Conservation (phyloP, 495 filamentous ascomycete genomes). For the Lophium mytilinum region DNA sequence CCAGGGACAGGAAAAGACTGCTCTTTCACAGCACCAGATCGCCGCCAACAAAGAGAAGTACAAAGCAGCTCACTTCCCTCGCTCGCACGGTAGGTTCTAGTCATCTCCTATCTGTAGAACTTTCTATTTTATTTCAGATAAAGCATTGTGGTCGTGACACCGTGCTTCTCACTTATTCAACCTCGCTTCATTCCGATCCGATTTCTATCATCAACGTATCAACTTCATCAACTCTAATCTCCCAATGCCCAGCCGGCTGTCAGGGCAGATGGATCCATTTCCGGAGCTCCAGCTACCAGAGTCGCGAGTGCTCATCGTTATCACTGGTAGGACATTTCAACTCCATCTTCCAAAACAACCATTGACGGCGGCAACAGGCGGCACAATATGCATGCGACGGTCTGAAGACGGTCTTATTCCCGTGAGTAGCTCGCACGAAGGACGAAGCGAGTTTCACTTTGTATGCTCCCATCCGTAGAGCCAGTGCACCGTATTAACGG, state of each 20-base stretch:
- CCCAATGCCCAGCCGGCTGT: background rate
- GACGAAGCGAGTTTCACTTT: no score
- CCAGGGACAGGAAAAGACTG: background rate
- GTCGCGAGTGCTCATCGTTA: slow-evolving; percentile 78
- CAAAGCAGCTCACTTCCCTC: background rate
- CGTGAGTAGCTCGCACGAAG: slow-evolving; percentile 25
- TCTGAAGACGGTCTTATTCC: slow-evolving; percentile 40
- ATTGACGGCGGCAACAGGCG: slow-evolving; percentile 40
- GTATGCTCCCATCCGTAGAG: background rate
- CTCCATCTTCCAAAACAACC: background rate
- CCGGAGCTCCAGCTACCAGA: slow-evolving; percentile 44
- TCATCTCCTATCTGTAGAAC: background rate
- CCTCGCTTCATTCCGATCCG: background rate
- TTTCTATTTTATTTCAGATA: background rate
- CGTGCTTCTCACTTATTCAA: background rate
- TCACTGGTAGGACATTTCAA: slow-evolving; percentile 48
- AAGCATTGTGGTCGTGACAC: background rate
- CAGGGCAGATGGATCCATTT: slow-evolving; percentile 15
- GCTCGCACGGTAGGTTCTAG: background rate
- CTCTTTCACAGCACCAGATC: background rate
- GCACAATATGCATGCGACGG: slow-evolving; percentile 90
- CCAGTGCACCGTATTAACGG: background rate
- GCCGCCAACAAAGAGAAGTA: background rate
- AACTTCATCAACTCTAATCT: background rate
- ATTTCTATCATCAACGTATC: background rate